Evolutionary conservation across 306 rosid genomes (phyloP), one percentile per base, ranked within the genome.

Genomic region (Trifolium dubium): DNA sequence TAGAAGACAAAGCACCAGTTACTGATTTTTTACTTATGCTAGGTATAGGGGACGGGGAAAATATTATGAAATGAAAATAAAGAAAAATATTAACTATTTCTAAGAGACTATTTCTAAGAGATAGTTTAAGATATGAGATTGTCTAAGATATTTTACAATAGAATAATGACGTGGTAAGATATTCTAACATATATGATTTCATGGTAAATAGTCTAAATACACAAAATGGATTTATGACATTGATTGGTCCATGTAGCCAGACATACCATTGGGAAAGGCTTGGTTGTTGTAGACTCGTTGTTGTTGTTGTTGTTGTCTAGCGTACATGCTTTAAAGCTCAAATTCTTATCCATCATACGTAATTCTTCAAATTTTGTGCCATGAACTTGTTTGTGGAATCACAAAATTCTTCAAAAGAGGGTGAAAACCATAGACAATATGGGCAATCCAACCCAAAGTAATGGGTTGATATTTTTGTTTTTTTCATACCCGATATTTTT

Each of bases 331-430:
- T 54, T 37, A 5, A 14, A 49, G 8, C 7, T n/a, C 54, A 14
- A 50, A 59, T 68, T 63, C 35, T 19, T 56, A 12, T 51, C 4
- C 19, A 9, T 51, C 41, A 3, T 34, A 14, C 63, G 19, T 37
- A n/a, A 60, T 63, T 67, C 18, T 19, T 41, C 65, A 74, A 74
- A 47, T 17, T 50, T 54, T 75, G 64, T 70, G 54, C 43, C 18
- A 62, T 43, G 29, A 60, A 14, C 15, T 47, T 63, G 49, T 23
- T 10, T 74, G 63, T 41, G 47, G 50, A 47, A 35, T 74, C 6
- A 10, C 23, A 18, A 47, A 46, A 10, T 73, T 73, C 49, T 73
- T 56, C 69, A 44, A 44, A 72, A 40, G 59, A 8, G 43, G 55
- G 56, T 9, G 19, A 34, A 31, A n/a, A 46, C 60, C 59, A 61